Percentiles rank a stretch among this genome's conserved stretches.
Evolutionary conservation across 2,329 filamentous ascomycete species (phyloP).

Genomic region (Fonsecaea multimorphosa): DNA sequence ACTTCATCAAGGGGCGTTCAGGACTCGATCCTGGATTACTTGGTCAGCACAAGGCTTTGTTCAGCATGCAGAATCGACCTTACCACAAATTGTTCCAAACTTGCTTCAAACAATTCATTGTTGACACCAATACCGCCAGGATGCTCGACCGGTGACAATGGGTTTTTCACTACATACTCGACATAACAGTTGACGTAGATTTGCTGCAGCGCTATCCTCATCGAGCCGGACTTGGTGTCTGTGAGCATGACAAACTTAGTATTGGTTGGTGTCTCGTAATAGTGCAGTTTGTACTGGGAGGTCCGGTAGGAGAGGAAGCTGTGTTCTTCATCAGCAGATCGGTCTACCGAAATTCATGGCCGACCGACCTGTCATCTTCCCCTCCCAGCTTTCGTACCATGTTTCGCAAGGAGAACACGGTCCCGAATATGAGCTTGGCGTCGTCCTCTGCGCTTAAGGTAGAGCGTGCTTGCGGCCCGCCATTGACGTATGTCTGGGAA

Average conservation of each 20-base stretch:
- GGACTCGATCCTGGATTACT: conserved; percentile 38
- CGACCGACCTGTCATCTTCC: conserved; percentile 73
- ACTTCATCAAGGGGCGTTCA: conserved; percentile 36
- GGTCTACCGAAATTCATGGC: neutral
- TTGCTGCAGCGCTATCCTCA: conserved; percentile 93
- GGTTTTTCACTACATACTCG: conserved; percentile 79
- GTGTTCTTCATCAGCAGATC: conserved; percentile 30
- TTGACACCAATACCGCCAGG: conserved; percentile 66
- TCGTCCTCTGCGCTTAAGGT: conserved; percentile 72
- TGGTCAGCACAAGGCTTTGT: conserved; percentile 17
- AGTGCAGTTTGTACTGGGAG: conserved; percentile 95
- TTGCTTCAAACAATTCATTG: conserved; percentile 69
- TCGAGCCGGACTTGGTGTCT: conserved; percentile 84
- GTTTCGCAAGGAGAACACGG: conserved; percentile 93
- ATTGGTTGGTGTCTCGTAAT: conserved; percentile 96
- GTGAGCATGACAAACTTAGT: conserved; percentile 97
- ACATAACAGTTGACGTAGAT: conserved; percentile 99
- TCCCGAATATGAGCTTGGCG: conserved; percentile 96
- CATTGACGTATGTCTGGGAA: conserved; percentile 54
- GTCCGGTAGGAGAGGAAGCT: conserved; percentile 95
- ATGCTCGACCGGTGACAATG: conserved; percentile 66
- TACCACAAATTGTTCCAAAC: conserved; percentile 59
- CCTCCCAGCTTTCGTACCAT: conserved; percentile 96
- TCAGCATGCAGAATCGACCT: conserved; percentile 33
- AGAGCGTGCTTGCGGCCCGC: conserved; percentile 49